phyloP scores from a whole-genome alignment of 2,329 filamentous ascomycete species.

The Emergomyces africanus region DNA sequence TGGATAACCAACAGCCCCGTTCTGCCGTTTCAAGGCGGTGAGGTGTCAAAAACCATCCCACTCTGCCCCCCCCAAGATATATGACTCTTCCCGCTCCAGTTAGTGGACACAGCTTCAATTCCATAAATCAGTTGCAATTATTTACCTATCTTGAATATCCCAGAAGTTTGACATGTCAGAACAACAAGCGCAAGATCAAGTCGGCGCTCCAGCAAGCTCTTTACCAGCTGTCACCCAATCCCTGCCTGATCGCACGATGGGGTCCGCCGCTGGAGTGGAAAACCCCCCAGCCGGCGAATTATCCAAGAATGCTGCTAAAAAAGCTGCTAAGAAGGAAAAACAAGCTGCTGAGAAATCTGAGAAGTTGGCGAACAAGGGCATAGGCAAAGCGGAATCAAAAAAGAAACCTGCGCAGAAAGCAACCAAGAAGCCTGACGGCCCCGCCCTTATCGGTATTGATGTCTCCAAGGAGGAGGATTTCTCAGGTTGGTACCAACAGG shows the following conservation, averaged over 20 bases:
- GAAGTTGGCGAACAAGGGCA: slow-evolving; percentile 25
- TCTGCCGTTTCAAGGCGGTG: slow-evolving; percentile 32
- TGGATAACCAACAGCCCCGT: slow-evolving; percentile 21
- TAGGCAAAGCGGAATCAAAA: slow-evolving; percentile 34
- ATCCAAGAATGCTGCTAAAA: slow-evolving; percentile 35
- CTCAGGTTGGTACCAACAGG: slow-evolving; percentile 92
- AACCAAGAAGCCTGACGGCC: slow-evolving; percentile 44
- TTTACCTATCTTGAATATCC: not conserved
- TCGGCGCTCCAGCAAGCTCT: slow-evolving; percentile 8
- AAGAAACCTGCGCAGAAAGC: slow-evolving; percentile 33
- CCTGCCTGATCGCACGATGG: slow-evolving; percentile 28
- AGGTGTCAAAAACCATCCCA: slow-evolving; percentile 5
- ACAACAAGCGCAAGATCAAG: not conserved
- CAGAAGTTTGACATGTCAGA: not conserved
- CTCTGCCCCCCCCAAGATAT: not conserved
- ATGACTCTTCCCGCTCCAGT: not conserved
- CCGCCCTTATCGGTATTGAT: slow-evolving; percentile 72
- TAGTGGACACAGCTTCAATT: not conserved
- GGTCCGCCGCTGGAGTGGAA: slow-evolving; percentile 24
- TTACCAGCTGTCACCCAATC: slow-evolving; percentile 21
- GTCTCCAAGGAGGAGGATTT: slow-evolving; percentile 78
- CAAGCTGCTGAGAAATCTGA: slow-evolving; percentile 30
- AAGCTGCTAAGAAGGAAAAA: slow-evolving; percentile 36
- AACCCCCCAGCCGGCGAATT: slow-evolving; percentile 19
- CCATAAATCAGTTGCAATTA: not conserved